phyloP scores from a whole-genome alignment of 768 basidiomycete genomes.

The Roridomyces roridus region DNA sequence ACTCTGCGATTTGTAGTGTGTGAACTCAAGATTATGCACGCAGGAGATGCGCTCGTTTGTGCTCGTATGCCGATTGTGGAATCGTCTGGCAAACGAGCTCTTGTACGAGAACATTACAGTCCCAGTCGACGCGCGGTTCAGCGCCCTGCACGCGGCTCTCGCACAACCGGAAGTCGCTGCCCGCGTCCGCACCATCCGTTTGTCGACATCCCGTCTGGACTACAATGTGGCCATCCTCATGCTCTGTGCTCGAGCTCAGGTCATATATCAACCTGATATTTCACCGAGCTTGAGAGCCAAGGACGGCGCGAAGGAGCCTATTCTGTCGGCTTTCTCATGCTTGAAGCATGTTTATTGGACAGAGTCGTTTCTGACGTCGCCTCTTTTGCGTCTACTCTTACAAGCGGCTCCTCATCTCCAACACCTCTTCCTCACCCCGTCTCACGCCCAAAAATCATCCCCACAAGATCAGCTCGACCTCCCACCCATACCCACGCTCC shows the following conservation, averaged over 20 bases:
- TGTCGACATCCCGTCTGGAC: constrained; percentile 9
- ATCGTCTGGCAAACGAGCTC: constrained; percentile 9
- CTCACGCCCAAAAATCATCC: neutral
- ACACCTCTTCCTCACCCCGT: neutral
- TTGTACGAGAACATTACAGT: constrained; percentile 15
- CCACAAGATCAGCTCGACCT: neutral
- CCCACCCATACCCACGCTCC: neutral
- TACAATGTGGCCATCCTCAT: constrained; percentile 11
- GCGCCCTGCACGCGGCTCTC: constrained; percentile 4
- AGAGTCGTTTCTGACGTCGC: neutral
- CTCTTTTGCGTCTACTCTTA: neutral
- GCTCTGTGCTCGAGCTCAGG: neutral
- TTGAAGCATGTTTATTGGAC: constrained; percentile 5
- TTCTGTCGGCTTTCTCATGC: neutral
- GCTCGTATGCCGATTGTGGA: constrained; percentile 17
- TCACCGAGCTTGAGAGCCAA: neutral
- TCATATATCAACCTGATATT: neutral
- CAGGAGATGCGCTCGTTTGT: constrained; percentile 7
- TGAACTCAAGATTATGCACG: no score
- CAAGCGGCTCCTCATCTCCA: neutral
- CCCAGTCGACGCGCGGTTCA: neutral
- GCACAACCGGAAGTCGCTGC: neutral
- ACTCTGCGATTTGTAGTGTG: no score
- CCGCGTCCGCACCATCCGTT: constrained; percentile 8
- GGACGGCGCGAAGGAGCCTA: no score